Evolutionary conservation across 164 flowering plant genomes (phyloP), one percentile per base, ranked within the genome.

Genomic region (Vitis cinerea): DNA sequence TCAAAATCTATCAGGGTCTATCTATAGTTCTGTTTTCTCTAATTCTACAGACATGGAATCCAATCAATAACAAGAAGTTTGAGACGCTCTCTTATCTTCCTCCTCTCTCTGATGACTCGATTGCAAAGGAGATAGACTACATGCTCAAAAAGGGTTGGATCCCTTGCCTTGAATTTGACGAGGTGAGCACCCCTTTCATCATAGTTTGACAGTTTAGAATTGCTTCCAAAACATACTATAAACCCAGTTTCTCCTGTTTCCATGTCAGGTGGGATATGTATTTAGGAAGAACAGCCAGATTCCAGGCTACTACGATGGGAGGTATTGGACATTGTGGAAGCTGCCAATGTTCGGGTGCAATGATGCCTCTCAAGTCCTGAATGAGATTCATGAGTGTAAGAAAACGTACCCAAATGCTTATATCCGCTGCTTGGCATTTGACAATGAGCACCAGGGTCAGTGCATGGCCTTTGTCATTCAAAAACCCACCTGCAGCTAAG

Each of bases 261-360:
- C 13, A 16, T 64, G 48, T 31, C 67, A 90, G 93, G 73, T 73
- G 71, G 94, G 90, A 30, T 14, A 69, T 50, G 86, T 91, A 52
- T 50, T 69, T 23, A 79, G 92, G 50, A 82, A 69, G 59, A 82
- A 91, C 54, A 87, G 87, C 77, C 54, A 74, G 57, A 87, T 87
- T 55, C 90, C 94, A 10, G 90, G 90, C 7, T 91, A 87, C 86
- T 91, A 91, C 70, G 97, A 91, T 48, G 93, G 93, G 48, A 80
- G 93, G 69, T 91, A 88, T 58, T 88, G 93, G 92, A 89, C 93
- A 9, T 64, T 89, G 65, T 88, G 92, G 93, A 87, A 87, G 82
- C 82, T 90, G 70, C 91, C 93, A 3, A 90, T 87, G 97, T 88
- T 88, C 72, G 93, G 97, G 0, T 89, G 90, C 85, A 81, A 19